phyloP scores from a whole-genome alignment of 1,139 yeast genomes.

The Pichia cactophila region DNA sequence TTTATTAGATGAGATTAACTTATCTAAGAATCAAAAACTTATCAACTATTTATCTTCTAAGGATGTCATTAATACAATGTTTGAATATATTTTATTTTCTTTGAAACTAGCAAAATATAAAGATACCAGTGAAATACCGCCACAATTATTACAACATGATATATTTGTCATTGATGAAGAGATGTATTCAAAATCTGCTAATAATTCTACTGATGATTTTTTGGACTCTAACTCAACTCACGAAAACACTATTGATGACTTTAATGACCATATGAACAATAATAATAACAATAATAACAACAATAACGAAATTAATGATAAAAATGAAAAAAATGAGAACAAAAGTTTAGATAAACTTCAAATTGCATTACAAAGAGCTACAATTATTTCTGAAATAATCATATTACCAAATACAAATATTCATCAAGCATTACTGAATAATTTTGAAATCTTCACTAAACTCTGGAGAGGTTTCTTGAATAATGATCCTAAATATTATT shows the following conservation, averaged over 20 bases:
- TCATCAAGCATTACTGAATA: constrained; percentile 16
- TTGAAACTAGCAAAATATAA: constrained; percentile 12
- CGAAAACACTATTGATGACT: constrained; percentile 17
- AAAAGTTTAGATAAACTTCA: constrained; percentile 12
- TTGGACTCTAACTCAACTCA: constrained; percentile 7
- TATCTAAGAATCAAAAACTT: constrained; percentile 73
- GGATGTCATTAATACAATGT: constrained; percentile 55
- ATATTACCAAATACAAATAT: constrained; percentile 18
- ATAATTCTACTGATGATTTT: constrained; percentile 7
- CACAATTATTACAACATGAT: constrained; percentile 12
- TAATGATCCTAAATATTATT: constrained; percentile 20
- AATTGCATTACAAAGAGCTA: constrained; percentile 19
- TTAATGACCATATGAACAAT: constrained; percentile 3
- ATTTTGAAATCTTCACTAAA: constrained; percentile 18
- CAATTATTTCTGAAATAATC: constrained; percentile 22
- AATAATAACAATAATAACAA: background rate
- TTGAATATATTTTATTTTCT: constrained; percentile 50
- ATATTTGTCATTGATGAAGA: constrained; percentile 4
- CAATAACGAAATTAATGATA: constrained; percentile 8
- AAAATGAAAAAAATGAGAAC: constrained; percentile 8
- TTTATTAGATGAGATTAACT: constrained; percentile 64
- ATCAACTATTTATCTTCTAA: constrained; percentile 73
- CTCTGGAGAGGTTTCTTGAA: constrained; percentile 29
- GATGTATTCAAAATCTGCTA: constrained; percentile 1
- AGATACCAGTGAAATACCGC: constrained; percentile 3